Evolutionary conservation across 495 filamentous ascomycete species (phyloP).

Genomic region (Sporormia fimetaria): DNA sequence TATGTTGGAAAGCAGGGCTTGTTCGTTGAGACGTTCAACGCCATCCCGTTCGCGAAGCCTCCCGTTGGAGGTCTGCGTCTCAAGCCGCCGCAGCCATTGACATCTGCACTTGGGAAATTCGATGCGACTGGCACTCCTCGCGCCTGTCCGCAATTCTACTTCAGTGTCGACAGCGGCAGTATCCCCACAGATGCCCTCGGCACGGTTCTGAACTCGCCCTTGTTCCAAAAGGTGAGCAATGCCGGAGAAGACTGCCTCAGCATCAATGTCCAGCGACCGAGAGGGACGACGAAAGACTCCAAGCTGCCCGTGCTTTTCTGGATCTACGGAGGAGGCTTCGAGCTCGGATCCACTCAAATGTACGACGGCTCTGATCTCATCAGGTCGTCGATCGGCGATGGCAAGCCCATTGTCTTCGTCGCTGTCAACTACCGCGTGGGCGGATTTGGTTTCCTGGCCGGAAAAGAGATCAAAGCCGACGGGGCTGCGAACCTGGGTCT

Average conservation of each 20-base stretch:
- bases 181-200: slow-evolving; percentile 39
- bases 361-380: slow-evolving; percentile 51
- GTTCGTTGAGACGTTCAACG: slow-evolving; percentile 39
- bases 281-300: slow-evolving; percentile 40
- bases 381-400: slow-evolving; percentile 38
- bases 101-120: slow-evolving; percentile 30
- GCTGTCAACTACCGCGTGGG: slow-evolving; percentile 53
- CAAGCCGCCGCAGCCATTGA: slow-evolving; percentile 46
- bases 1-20: slow-evolving; percentile 12
- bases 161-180: slow-evolving; percentile 36
- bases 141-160: slow-evolving; percentile 36
- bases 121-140: slow-evolving; percentile 16
- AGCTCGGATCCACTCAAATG: slow-evolving; percentile 46
- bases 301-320: slow-evolving; percentile 58
- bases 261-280: slow-evolving; percentile 50
- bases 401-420: slow-evolving; percentile 53
- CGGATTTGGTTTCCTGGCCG: slow-evolving; percentile 48
- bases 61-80: slow-evolving; percentile 48
- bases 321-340: slow-evolving; percentile 60
- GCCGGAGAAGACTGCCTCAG: slow-evolving; percentile 52
- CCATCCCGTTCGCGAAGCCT: slow-evolving; percentile 53
- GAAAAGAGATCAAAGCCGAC: slow-evolving; percentile 53
- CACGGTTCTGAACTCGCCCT: slow-evolving; percentile 42
- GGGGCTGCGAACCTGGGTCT: slow-evolving; percentile 45
- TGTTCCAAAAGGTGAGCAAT: slow-evolving; percentile 40